Evolutionary conservation across 1,284 basidiomycete genomes (phyloP), one percentile per base, ranked within the genome.

Genomic region (Cutaneotrichosporon daszewskae): DNA sequence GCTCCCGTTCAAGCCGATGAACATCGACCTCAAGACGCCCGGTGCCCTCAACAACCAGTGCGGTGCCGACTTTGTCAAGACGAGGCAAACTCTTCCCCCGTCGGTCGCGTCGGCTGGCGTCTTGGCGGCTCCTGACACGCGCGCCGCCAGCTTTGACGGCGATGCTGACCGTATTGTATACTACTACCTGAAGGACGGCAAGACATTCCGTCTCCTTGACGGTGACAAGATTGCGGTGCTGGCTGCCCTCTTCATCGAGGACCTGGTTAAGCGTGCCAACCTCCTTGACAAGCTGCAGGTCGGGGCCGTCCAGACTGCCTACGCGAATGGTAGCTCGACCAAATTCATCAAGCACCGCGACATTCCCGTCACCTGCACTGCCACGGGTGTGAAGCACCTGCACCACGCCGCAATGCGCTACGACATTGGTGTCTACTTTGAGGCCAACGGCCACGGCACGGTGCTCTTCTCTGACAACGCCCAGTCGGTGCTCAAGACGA

Each of bases 391-490:
- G 51, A 99, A 99, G 72, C 86, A 98, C 67, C 80, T 98, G 37
- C 95, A 99, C 66, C 94, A 97, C 67, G 95, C 92, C 7, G 95
- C 95, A 7, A 88, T 94, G 61, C 80, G 83, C 55, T 98, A 85
- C 71, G 83, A 91, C 64, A 80, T 98, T 53, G 95, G 95, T 22
- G 89, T 98, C 35, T 99, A 99, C 75, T 99, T 99, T 63, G 95
- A 99, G 72, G 95, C 95, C 40, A 99, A 99, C 66, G 95, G 95
- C 1, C 95, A 99, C 62, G 95, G 95, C 29, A 99, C 95, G 1
- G 89, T 98, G 34, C 73, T 98, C 39, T 98, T 99, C 74, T 96
- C 94, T 3, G 77, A 77, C 8, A 69, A 77, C 17, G 84, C 87
- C 2, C 75, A 82, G 36, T 74, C 78, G 24, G 78, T 71, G 28